These are phyloP conservation scores for Clonostachys rhizophaga DNA, from an alignment of 2,329 filamentous ascomycete species.

Conservation along the genomic window DNA sequence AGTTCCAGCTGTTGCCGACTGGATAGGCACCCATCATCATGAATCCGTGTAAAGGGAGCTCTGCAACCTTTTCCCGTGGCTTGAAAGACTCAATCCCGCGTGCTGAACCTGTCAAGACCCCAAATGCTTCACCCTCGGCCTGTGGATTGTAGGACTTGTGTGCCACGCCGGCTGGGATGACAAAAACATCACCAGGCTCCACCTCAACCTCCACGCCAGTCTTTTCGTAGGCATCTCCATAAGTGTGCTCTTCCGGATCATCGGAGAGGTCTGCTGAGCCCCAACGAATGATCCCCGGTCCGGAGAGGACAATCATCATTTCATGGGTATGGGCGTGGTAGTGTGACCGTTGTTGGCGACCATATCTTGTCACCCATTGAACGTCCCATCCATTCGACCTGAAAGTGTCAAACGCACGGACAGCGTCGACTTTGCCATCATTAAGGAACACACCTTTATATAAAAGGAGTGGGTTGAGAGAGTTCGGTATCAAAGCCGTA, in stretches of 20 bases:
- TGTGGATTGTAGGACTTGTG: constrained; percentile 41
- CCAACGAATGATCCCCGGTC: constrained; percentile 42
- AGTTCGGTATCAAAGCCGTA: constrained; percentile 34
- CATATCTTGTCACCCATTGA: constrained; percentile 51
- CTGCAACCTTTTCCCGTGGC: constrained; percentile 21
- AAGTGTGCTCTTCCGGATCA: constrained; percentile 26
- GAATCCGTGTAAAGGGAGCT: constrained; percentile 18
- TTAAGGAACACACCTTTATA: constrained; percentile 35
- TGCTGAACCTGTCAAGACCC: constrained; percentile 33
- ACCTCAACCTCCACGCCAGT: constrained; percentile 41
- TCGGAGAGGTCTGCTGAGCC: constrained; percentile 40
- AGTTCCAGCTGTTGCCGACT: constrained; percentile 43
- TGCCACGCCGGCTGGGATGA: constrained; percentile 48
- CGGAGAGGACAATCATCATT: constrained; percentile 46
- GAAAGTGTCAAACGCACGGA: constrained; percentile 33
- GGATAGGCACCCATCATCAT: constrained; percentile 38
- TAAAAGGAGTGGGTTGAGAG: constrained; percentile 41
- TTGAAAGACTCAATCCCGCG: constrained; percentile 23
- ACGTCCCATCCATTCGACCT: constrained; percentile 39
- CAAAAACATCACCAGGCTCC: constrained; percentile 45
- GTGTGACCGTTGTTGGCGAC: constrained; percentile 43
- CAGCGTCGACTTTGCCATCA: constrained; percentile 10
- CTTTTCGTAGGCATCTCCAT: constrained; percentile 26
- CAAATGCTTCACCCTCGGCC: constrained; percentile 14
- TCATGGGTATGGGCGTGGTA: constrained; percentile 50